Base-by-base conservation (phyloP, 2,329 filamentous ascomycete species). In the Fusarium sp. region DNA sequence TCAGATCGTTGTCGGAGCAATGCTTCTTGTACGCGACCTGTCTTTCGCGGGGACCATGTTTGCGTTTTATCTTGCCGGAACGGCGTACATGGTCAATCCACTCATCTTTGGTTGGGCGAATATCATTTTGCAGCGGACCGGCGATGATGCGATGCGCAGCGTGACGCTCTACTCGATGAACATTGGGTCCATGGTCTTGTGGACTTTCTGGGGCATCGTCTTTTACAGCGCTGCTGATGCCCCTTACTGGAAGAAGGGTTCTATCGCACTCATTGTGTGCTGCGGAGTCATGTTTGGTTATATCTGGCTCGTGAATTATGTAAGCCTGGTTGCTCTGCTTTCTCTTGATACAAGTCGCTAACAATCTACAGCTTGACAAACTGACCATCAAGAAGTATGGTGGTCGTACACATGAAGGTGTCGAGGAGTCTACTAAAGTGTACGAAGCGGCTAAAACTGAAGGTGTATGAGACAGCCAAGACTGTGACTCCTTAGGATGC, bases 161-260 rank as follows among this genome's bases (percentile, higher is more conserved):
- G 71, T 80, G 3, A 76, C 75, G 0, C 58, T 80, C 0, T 76
- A 75, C 36, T 71, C 71, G 0, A 79, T 80, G 77, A 78, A 76
- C 10, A 73, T 75, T 21, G 71, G 73, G 3, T 73, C 74, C 13
- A 73, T 73, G 37, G 67, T 76, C 1, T 54, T 80, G 23, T 80
- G 77, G 57, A 79, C 79, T 0, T 80, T 79, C 44, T 80, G 78
- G 78, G 78, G 78, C 0, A 78, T 80, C 6, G 65, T 71, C 0
- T 60, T 81, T 8, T 80, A 80, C 39, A 70, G 76, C 11, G 77
- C 77, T 1, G 72, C 71, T 6, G 76, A 80, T 54, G 77, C 77
- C 0, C 77, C 78, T 4, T 79, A 79, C 48, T 79, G 78, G 67
- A 58, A 63, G 33, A 73, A 67, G 19, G 71, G 71, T 0, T 67